Conservation (phyloP, 78 protist genomes). For the Dictyostelium firmibasis region DNA sequence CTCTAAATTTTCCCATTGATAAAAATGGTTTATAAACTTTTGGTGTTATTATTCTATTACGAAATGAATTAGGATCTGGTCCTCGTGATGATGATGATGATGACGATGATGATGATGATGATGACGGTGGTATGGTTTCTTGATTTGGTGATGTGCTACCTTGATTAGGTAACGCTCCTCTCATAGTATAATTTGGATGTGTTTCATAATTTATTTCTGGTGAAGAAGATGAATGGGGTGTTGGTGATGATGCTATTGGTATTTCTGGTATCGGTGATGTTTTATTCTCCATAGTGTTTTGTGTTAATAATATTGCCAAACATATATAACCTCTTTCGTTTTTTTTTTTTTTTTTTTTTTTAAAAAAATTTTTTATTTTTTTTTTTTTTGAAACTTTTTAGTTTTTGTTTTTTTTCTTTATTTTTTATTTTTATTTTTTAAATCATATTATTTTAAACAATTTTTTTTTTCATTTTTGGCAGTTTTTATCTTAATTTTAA, state of each 20-base stretch:
- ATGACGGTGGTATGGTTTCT: not conserved
- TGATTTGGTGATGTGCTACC: not conserved
- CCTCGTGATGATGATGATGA: not conserved
- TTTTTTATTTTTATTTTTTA: too few relatives aligned
- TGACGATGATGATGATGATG: not conserved
- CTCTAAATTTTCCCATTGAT: slow-evolving; percentile 16
- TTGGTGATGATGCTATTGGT: not conserved
- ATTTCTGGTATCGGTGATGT: not conserved
- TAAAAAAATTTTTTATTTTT: too few relatives aligned
- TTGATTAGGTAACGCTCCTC: not conserved
- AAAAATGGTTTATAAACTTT: not conserved
- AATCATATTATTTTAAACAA: too few relatives aligned
- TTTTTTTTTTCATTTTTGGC: too few relatives aligned
- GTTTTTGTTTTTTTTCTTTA: too few relatives aligned
- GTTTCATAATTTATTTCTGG: not conserved
- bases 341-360: too few relatives aligned
- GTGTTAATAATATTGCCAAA: too few relatives aligned
- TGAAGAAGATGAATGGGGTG: not conserved
- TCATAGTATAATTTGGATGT: not conserved
- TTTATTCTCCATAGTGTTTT: not conserved
- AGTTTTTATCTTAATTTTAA: too few relatives aligned
- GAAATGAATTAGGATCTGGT: not conserved
- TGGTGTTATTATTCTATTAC: not conserved
- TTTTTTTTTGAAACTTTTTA: too few relatives aligned
- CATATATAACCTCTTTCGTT: too few relatives aligned